Conservation (phyloP, 2,329 filamentous ascomycete species). For the Trichoderma afroharzianum region DNA sequence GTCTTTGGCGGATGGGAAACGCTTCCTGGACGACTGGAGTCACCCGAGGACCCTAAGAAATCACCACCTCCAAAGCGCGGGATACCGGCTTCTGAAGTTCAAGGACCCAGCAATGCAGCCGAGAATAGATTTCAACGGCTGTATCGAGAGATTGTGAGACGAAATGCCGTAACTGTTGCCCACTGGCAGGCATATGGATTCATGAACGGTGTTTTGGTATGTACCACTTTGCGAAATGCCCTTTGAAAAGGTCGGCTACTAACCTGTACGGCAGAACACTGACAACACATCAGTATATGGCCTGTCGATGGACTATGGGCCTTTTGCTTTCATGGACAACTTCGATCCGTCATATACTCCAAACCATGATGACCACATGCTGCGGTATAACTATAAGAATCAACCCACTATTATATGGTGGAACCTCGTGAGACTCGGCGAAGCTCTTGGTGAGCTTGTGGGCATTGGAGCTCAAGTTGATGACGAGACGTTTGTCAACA, state of each 20-base stretch:
- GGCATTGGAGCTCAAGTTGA: conserved; percentile 74
- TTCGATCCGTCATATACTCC: conserved; percentile 94
- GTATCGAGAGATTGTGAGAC: conserved; percentile 80
- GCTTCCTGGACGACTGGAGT: conserved; percentile 60
- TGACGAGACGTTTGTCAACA: conserved; percentile 62
- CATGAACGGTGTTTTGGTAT: conserved; percentile 84
- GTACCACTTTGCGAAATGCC: background rate
- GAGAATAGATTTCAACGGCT: conserved; percentile 86
- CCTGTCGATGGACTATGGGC: conserved; percentile 88
- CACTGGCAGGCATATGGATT: conserved; percentile 99
- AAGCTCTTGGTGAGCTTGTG: conserved; percentile 82
- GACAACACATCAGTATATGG: conserved; percentile 94
- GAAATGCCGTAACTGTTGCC: conserved; percentile 85
- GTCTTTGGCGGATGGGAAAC: conserved; percentile 84
- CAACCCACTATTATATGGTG: conserved; percentile 98
- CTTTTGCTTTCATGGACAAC: conserved; percentile 96
- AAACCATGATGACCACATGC: conserved; percentile 87
- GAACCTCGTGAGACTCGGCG: conserved; percentile 90
- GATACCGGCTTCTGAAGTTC: conserved; percentile 53
- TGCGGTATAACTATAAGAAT: conserved; percentile 89
- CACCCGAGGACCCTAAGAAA: conserved; percentile 46
- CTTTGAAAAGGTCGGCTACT: conserved; percentile 13
- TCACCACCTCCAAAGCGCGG: conserved; percentile 46
- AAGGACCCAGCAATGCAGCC: conserved; percentile 64
- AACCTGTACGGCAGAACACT: conserved; percentile 59